Conservation (phyloP, 1,139 yeast genomes). For the Debaryomyces subglobosus region DNA sequence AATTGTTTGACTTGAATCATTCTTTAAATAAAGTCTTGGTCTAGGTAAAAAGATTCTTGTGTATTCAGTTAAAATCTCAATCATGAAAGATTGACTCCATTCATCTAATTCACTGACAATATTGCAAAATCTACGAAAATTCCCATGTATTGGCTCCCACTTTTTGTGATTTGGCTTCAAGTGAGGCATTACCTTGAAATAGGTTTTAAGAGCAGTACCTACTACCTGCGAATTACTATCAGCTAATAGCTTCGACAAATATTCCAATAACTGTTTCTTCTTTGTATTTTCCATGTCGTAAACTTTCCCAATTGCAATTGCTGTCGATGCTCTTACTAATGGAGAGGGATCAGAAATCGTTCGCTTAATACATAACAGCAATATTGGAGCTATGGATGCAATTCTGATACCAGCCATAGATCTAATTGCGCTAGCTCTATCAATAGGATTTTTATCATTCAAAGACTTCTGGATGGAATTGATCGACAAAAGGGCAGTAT, state of each 20-base stretch:
- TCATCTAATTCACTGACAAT: constrained; percentile 64
- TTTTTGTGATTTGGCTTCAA: constrained; percentile 39
- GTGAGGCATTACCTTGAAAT: constrained; percentile 44
- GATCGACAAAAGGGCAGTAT: constrained; percentile 82
- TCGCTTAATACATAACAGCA: constrained; percentile 71
- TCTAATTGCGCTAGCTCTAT: constrained; percentile 74
- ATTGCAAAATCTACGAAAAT: constrained; percentile 63
- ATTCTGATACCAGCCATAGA: constrained; percentile 82
- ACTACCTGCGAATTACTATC: constrained; percentile 72
- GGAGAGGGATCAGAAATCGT: constrained; percentile 74
- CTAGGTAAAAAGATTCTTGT: constrained; percentile 59
- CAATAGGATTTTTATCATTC: constrained; percentile 66
- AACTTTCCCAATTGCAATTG: constrained; percentile 74
- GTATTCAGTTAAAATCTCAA: constrained; percentile 71
- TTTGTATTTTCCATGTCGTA: constrained; percentile 40
- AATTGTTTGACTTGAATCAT: constrained; percentile 26
- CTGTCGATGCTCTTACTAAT: constrained; percentile 77
- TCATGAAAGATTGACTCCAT: constrained; percentile 67
- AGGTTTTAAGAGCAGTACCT: constrained; percentile 66
- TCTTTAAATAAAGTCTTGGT: constrained; percentile 42
- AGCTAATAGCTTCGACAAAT: constrained; percentile 55
- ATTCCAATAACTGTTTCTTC: constrained; percentile 47
- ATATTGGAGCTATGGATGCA: constrained; percentile 78
- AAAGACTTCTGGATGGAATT: constrained; percentile 89
- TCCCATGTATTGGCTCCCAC: constrained; percentile 71